phyloP scores from a whole-genome alignment of 495 filamentous ascomycete species.

The Choiromyces venosus region DNA sequence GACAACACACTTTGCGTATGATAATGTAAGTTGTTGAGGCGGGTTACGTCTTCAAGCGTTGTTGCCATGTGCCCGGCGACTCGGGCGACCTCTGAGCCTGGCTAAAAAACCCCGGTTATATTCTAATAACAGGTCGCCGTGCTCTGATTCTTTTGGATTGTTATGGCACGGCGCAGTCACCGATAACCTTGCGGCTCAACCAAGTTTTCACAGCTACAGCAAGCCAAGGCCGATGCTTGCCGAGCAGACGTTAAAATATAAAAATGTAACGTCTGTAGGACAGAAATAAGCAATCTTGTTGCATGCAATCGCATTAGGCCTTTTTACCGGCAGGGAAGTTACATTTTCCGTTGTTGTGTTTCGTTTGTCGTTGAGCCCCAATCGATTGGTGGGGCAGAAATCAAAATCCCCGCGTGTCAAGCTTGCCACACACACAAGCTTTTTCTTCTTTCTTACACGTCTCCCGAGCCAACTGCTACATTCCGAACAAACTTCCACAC shows the following conservation, averaged over 20 bases:
- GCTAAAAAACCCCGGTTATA: too few species aligned
- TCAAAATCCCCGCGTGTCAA: constrained; percentile 20
- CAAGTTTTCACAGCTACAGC: neutral
- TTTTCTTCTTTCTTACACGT: constrained; percentile 19
- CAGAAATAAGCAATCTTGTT: neutral
- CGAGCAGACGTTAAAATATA: neutral
- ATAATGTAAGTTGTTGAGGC: too few species aligned
- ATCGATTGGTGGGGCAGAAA: constrained; percentile 20
- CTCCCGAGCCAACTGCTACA: neutral
- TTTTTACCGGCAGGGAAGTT: neutral
- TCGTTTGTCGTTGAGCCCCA: neutral
- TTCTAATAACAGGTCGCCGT: neutral
- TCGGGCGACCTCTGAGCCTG: neutral
- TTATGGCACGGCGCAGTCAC: neutral
- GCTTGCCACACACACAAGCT: constrained; percentile 4
- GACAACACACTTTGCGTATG: constrained; percentile 3
- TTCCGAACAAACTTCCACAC: constrained; percentile 4
- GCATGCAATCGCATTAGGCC: neutral
- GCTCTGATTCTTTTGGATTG: neutral
- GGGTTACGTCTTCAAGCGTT: neutral
- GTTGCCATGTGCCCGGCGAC: neutral
- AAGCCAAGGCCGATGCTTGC: neutral
- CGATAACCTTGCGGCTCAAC: neutral
- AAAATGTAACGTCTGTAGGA: neutral
- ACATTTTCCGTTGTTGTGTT: neutral